Percentiles rank a stretch among this genome's conserved stretches.
These are phyloP conservation scores for Populus euphratica DNA, from an alignment of 345 rosid species.

Conservation along the genomic window DNA sequence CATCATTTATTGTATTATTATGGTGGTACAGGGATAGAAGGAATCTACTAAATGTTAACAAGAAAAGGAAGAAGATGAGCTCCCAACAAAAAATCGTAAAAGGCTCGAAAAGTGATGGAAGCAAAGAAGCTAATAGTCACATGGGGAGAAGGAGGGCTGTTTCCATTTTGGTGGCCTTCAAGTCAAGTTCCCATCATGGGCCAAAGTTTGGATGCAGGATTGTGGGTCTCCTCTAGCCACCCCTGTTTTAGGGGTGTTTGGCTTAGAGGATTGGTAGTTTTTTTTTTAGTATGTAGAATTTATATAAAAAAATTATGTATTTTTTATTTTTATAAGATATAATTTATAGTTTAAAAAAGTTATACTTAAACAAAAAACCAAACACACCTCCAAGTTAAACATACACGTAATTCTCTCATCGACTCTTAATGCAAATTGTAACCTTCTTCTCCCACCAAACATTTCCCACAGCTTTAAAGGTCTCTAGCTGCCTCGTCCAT, in stretches of 20 bases:
- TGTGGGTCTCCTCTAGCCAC: slow-evolving; percentile 28
- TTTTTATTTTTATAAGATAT: no score
- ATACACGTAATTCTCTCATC: no score
- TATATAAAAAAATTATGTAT: no score
- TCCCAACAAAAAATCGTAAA: slow-evolving; percentile 18
- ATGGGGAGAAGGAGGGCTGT: slow-evolving; percentile 42
- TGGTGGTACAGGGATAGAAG: neutral
- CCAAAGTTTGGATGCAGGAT: slow-evolving; percentile 21
- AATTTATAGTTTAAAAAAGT: no score
- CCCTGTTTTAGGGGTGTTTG: no score
- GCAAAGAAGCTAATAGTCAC: slow-evolving; percentile 40
- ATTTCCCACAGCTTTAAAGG: neutral
- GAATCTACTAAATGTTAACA: neutral
- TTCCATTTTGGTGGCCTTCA: slow-evolving; percentile 37
- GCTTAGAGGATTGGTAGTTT: no score
- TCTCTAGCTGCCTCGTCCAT: no score
- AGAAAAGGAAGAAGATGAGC: neutral
- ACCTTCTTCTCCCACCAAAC: neutral
- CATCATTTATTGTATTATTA: no score
- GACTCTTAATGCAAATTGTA: neutral
- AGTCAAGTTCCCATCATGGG: slow-evolving; percentile 39
- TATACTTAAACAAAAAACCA: no score
- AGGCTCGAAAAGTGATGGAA: slow-evolving; percentile 26
- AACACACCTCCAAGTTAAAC: no score
- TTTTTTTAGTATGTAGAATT: no score